phyloP scores from a whole-genome alignment of 495 filamentous ascomycete species.

The Collariella sp. region DNA sequence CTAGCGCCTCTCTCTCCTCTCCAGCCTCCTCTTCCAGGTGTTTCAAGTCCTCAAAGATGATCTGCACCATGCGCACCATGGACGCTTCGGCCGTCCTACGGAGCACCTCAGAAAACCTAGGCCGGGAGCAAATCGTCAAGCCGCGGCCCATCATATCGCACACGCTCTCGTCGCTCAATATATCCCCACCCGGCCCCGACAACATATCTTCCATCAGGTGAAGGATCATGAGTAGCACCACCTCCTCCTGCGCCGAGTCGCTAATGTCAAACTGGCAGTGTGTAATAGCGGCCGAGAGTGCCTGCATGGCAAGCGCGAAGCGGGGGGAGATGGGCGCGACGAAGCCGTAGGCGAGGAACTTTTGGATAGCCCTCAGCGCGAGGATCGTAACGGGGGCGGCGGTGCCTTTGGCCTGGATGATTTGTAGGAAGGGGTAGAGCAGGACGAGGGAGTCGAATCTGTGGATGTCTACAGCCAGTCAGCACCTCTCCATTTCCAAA shows the following conservation, averaged over 20 bases:
- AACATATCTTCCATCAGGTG: constrained; percentile 98
- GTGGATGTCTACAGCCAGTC: constrained; percentile 57
- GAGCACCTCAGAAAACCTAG: constrained; percentile 81
- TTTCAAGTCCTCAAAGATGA: constrained; percentile 88
- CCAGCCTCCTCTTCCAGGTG: constrained; percentile 66
- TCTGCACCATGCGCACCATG: constrained; percentile 98
- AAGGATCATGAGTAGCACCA: constrained; percentile 84
- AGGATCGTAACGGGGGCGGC: constrained; percentile 94
- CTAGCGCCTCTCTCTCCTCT: constrained; percentile 49
- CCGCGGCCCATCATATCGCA: constrained; percentile 99
- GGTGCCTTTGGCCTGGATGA: constrained; percentile 92
- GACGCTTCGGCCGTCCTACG: constrained; percentile 88
- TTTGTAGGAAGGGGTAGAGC: constrained; percentile 91
- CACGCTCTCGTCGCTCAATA: constrained; percentile 91
- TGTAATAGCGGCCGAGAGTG: constrained; percentile 87
- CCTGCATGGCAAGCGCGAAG: constrained; percentile 85
- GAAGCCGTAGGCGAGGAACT: constrained; percentile 93
- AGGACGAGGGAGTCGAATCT: constrained; percentile 83
- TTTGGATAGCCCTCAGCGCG: constrained; percentile 89
- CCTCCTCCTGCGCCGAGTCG: constrained; percentile 88
- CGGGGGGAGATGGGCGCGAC: constrained; percentile 74
- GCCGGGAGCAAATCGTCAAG: constrained; percentile 93
- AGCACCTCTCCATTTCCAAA: constrained; percentile 1
- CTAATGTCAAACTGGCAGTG: constrained; percentile 97
- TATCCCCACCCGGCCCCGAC: constrained; percentile 79